Conservation (phyloP, 169 alveolate genomes). For the Plasmodium sp. region DNA sequence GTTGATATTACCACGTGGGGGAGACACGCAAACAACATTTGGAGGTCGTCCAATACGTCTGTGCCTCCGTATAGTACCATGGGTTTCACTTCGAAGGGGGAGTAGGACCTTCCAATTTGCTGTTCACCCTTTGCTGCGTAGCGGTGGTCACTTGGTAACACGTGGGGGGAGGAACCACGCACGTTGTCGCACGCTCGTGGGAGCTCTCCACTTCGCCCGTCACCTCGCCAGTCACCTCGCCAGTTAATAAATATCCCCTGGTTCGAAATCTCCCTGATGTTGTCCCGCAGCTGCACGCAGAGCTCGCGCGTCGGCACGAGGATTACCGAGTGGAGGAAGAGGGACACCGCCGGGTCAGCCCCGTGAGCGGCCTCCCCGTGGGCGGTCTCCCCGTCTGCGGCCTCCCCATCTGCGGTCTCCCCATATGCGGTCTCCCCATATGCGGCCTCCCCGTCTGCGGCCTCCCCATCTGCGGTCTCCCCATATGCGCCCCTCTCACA, state of each 20-base stretch:
- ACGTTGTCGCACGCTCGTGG: neutral
- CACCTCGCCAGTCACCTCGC: neutral
- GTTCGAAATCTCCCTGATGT: neutral
- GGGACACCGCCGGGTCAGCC: neutral
- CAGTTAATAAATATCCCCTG: neutral
- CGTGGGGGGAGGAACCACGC: too few relatives aligned
- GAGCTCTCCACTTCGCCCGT: neutral
- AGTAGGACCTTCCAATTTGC: neutral
- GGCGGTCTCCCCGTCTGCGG: neutral
- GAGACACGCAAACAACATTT: neutral
- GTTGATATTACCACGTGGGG: conserved; percentile 53
- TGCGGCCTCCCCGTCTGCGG: too few relatives aligned
- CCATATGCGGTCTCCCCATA: too few relatives aligned
- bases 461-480: too few relatives aligned
- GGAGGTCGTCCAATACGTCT: conserved; percentile 10
- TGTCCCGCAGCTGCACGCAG: conserved; percentile 43
- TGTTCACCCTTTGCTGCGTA: neutral
- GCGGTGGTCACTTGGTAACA: neutral
- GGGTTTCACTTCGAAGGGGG: conserved; percentile 6
- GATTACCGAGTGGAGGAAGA: conserved; percentile 7
- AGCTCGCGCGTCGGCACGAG: conserved; percentile 56
- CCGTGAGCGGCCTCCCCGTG: neutral
- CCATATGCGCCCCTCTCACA: too few relatives aligned
- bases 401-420: too few relatives aligned
- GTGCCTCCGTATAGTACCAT: conserved; percentile 58